Evolutionary conservation across 305 asterid genomes (phyloP).

Genomic region (Andrographis paniculata): DNA sequence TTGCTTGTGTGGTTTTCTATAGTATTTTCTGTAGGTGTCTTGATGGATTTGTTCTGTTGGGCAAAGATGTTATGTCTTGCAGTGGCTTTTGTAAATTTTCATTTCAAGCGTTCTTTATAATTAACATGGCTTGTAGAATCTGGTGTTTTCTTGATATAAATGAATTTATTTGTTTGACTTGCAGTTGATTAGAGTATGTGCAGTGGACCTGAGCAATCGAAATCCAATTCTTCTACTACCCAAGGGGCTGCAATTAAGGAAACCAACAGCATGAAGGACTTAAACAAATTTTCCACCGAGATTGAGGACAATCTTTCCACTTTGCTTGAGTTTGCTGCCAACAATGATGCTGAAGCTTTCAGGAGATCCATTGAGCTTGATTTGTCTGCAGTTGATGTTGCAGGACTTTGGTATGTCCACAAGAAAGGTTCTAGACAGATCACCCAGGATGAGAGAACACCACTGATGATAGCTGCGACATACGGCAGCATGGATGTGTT

Average conservation of each 20-base stretch:
- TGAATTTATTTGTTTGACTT: constrained; percentile 11
- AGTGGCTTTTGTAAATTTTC: too few species aligned
- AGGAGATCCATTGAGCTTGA: constrained; percentile 41
- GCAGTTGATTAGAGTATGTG: constrained; percentile 43
- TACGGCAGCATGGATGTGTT: constrained; percentile 57
- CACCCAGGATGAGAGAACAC: constrained; percentile 44
- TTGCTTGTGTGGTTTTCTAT: neutral
- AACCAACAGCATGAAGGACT: constrained; percentile 24
- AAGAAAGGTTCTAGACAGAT: constrained; percentile 43
- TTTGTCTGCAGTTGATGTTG: constrained; percentile 36
- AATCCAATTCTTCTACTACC: constrained; percentile 21
- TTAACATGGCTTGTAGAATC: neutral
- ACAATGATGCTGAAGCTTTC: constrained; percentile 47
- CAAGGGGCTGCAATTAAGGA: constrained; percentile 14
- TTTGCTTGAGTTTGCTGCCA: constrained; percentile 56
- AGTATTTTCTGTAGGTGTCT: constrained; percentile 2
- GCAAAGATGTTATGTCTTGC: too few species aligned
- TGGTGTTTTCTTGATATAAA: neutral
- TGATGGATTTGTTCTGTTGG: neutral
- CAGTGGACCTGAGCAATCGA: constrained; percentile 34
- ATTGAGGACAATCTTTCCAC: constrained; percentile 36
- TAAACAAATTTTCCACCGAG: constrained; percentile 24
- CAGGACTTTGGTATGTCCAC: constrained; percentile 56
- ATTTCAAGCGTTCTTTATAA: too few species aligned
- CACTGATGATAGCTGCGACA: constrained; percentile 67